These are phyloP conservation scores for Erysimum cheiranthoides DNA, from an alignment of 345 rosid species.

Conservation along the genomic window DNA sequence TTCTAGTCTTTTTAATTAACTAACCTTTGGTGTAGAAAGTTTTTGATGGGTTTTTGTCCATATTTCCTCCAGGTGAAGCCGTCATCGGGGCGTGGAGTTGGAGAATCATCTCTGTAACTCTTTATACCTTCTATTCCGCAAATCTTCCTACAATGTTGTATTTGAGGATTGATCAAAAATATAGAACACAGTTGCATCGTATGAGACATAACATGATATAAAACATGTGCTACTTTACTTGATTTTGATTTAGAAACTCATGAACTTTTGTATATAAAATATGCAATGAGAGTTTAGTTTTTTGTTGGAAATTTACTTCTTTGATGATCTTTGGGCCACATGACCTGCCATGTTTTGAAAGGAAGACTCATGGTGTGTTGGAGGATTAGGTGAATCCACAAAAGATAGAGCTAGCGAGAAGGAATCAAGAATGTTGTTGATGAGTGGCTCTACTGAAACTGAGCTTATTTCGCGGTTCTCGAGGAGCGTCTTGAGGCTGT, in stretches of 20 bases:
- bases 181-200: not conserved
- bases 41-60: constrained; percentile 53
- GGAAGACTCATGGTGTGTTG: not conserved
- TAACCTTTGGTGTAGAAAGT: constrained; percentile 47
- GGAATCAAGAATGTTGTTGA: constrained; percentile 30
- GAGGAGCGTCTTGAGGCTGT: constrained; percentile 10
- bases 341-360: not conserved
- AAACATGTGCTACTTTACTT: not conserved
- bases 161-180: not conserved
- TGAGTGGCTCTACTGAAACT: not conserved
- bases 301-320: constrained; percentile 3
- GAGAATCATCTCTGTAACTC: constrained; percentile 6
- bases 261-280: not conserved
- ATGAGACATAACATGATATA: no score
- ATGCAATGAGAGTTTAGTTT: not conserved
- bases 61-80: constrained; percentile 59
- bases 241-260: not conserved
- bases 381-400: not conserved
- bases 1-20: not conserved
- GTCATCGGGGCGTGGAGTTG: constrained; percentile 13
- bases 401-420: constrained; percentile 18
- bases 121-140: not conserved
- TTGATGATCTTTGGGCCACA: not conserved
- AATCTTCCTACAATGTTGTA: not conserved
- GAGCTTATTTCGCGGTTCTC: not conserved